Evolutionary conservation across 257 asterid genomes (phyloP).

Genomic region (Osmanthus fragrans): DNA sequence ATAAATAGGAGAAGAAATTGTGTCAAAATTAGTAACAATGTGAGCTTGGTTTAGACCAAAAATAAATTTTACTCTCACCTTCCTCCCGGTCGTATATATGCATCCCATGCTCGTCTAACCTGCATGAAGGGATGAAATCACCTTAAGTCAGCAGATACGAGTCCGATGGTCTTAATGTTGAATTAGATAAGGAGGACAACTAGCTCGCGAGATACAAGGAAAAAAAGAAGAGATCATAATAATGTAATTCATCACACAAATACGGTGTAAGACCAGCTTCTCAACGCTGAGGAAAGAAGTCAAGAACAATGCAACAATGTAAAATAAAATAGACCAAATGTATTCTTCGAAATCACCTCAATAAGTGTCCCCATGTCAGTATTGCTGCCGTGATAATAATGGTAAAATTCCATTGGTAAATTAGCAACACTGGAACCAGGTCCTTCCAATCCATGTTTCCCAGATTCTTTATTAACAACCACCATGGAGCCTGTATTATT

Average conservation of each 20-base stretch:
- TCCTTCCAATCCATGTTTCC: conserved; percentile 31
- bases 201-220: neutral
- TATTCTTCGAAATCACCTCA: conserved; percentile 52
- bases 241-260: neutral
- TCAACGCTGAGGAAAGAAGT: neutral
- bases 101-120: conserved; percentile 97
- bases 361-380: conserved; percentile 95
- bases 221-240: conserved; percentile 12
- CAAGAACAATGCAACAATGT: conserved; percentile 6
- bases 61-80: conserved; percentile 47
- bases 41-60: neutral
- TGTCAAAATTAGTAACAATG: neutral
- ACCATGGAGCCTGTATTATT: conserved; percentile 23
- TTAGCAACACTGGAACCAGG: conserved; percentile 50
- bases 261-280: neutral
- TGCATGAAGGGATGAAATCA: conserved; percentile 34
- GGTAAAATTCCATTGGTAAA: conserved; percentile 91
- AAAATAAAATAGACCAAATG: conserved; percentile 10
- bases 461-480: conserved; percentile 38
- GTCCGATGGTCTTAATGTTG: neutral
- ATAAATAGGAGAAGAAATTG: neutral
- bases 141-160: conserved; percentile 15
- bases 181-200: neutral
- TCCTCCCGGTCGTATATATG: conserved; percentile 88
- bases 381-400: conserved; percentile 91